These are phyloP conservation scores for Epichloe brachyelytri DNA, from an alignment of 2,329 filamentous ascomycete species.

Conservation along the genomic window DNA sequence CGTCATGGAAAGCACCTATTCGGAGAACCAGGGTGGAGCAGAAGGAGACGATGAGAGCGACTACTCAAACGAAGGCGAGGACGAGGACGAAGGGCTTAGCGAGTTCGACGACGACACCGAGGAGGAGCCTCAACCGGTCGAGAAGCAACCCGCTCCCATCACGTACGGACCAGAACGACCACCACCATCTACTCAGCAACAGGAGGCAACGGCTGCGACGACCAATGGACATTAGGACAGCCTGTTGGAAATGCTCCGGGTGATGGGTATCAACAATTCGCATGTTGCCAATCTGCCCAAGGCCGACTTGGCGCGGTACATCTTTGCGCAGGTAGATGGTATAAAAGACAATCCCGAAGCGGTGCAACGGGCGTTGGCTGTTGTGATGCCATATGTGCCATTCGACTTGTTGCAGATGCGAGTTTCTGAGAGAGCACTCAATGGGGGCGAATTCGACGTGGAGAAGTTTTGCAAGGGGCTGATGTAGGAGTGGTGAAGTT, in stretches of 20 bases:
- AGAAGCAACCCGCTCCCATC: conserved; percentile 22
- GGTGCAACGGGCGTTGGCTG: not conserved
- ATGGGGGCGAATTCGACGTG: not conserved
- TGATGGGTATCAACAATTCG: not conserved
- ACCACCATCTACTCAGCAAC: conserved; percentile 21
- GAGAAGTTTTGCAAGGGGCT: not conserved
- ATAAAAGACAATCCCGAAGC: not conserved
- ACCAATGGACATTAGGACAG: conserved; percentile 31
- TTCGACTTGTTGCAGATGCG: not conserved
- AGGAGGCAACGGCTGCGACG: conserved; percentile 8
- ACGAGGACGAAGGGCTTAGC: conserved; percentile 42
- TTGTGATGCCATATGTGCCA: not conserved
- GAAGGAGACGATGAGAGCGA: conserved; percentile 47
- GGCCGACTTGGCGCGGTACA: not conserved
- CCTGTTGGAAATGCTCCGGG: conserved; percentile 4
- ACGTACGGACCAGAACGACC: conserved; percentile 37
- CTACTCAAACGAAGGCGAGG: conserved; percentile 47
- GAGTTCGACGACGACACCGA: conserved; percentile 51
- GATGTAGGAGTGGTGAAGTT: not conserved
- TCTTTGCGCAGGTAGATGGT: not conserved
- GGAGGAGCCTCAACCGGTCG: conserved; percentile 30
- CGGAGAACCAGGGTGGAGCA: conserved; percentile 33
- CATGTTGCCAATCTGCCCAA: not conserved
- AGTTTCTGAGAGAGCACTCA: not conserved
- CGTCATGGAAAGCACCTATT: conserved; percentile 47